These are phyloP conservation scores for Paraphoma chrysanthemicola DNA, from an alignment of 2,329 filamentous ascomycete species.

Conservation along the genomic window DNA sequence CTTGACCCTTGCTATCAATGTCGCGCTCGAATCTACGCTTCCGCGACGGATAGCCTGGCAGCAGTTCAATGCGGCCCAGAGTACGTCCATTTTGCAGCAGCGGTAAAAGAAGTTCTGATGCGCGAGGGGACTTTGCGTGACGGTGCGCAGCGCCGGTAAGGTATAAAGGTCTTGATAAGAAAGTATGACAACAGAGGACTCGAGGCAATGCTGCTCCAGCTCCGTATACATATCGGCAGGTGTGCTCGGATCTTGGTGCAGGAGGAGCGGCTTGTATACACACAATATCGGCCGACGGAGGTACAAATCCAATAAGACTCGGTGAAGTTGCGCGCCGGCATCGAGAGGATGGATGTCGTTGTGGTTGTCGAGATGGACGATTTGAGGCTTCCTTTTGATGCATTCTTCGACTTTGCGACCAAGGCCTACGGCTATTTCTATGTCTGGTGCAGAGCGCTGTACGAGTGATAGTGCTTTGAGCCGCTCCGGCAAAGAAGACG, in stretches of 20 bases:
- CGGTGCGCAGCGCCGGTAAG: slow-evolving; percentile 1
- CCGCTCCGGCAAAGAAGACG: slow-evolving; percentile 19
- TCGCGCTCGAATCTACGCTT: neutral
- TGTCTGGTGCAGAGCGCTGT: slow-evolving; percentile 15
- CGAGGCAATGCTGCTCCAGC: slow-evolving; percentile 16
- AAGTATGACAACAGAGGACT: slow-evolving; percentile 25
- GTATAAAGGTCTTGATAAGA: slow-evolving; percentile 26
- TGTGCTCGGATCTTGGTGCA: slow-evolving; percentile 7
- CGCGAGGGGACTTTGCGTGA: slow-evolving; percentile 5
- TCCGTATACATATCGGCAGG: slow-evolving; percentile 11
- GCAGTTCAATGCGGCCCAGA: slow-evolving; percentile 38
- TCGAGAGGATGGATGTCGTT: slow-evolving; percentile 1
- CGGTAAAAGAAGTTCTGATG: slow-evolving; percentile 36
- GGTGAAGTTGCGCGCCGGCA: slow-evolving; percentile 16
- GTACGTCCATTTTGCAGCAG: slow-evolving; percentile 37
- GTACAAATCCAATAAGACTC: slow-evolving; percentile 24
- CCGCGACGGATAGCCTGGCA: slow-evolving; percentile 23
- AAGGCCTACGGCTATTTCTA: slow-evolving; percentile 15
- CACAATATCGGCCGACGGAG: slow-evolving; percentile 22
- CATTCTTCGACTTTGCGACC: slow-evolving; percentile 18
- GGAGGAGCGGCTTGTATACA: slow-evolving; percentile 30
- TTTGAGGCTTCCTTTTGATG: slow-evolving; percentile 13
- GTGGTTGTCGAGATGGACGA: slow-evolving; percentile 9
- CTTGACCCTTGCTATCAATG: slow-evolving; percentile 13
- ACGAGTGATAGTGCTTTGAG: slow-evolving; percentile 22